phyloP scores from a whole-genome alignment of 1,139 yeast species.

The Kodamaea ohmeri region DNA sequence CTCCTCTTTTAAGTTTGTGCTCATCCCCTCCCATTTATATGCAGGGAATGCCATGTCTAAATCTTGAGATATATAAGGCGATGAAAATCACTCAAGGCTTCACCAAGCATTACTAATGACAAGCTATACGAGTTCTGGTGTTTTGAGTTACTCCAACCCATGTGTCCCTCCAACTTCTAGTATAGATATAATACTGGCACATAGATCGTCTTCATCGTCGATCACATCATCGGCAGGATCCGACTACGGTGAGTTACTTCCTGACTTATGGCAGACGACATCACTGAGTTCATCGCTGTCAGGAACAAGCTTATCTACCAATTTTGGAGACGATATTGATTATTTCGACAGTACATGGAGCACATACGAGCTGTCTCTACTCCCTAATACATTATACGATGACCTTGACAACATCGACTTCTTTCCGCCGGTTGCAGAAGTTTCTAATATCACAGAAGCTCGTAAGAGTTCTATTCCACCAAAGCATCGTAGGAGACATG shows the following conservation, averaged over 20 bases:
- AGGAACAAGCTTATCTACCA: slow-evolving; percentile 6
- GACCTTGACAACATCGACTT: slow-evolving; percentile 11
- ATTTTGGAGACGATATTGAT: neutral
- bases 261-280: slow-evolving; percentile 35
- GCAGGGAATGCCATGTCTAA: slow-evolving; percentile 2
- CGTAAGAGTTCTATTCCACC: neutral
- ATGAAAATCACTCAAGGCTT: slow-evolving; percentile 1
- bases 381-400: slow-evolving; percentile 20
- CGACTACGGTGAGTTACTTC: slow-evolving; percentile 29
- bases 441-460: neutral
- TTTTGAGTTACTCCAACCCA: slow-evolving; percentile 2
- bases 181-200: slow-evolving; percentile 9
- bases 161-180: slow-evolving; percentile 1
- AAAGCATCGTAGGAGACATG: neutral
- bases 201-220: slow-evolving; percentile 16
- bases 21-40: slow-evolving; percentile 7
- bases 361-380: slow-evolving; percentile 21
- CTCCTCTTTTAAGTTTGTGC: slow-evolving; percentile 7
- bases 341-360: slow-evolving; percentile 3
- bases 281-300: slow-evolving; percentile 11
- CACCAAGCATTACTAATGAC: neutral
- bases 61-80: slow-evolving; percentile 3
- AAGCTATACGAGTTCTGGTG: neutral
- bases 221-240: slow-evolving; percentile 25
- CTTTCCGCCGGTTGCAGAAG: slow-evolving; percentile 1